Percentiles rank a stretch among this genome's conserved stretches.
These are phyloP conservation scores for Fusarium sp. DNA, from an alignment of 2,329 filamentous ascomycete genomes.

Conservation along the genomic window DNA sequence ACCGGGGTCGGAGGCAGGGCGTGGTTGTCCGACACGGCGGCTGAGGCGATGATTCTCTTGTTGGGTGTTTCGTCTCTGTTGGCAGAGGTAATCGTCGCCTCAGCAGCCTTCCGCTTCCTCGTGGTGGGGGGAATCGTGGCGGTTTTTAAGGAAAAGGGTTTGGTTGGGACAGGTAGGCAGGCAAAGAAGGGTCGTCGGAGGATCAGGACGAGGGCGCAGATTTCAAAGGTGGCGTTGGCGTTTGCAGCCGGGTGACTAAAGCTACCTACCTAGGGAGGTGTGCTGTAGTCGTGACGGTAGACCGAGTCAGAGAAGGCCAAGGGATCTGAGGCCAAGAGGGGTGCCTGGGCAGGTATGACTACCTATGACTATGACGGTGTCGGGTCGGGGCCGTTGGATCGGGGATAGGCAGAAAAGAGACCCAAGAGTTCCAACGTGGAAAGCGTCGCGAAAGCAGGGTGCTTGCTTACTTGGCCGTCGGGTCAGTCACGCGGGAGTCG, in stretches of 20 bases:
- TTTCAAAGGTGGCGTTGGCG: constrained; percentile 33
- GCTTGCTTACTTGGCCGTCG: constrained; percentile 2
- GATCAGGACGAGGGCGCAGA: constrained; percentile 23
- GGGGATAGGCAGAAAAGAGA: constrained; percentile 27
- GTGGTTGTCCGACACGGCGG: constrained; percentile 47
- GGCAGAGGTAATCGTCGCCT: constrained; percentile 65
- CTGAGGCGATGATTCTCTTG: constrained; percentile 66
- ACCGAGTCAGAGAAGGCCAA: constrained; percentile 27
- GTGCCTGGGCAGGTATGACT: constrained; percentile 24
- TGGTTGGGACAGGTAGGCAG: constrained; percentile 7
- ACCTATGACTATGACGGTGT: constrained; percentile 30
- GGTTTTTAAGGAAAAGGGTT: constrained; percentile 38
- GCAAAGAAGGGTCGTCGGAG: constrained; percentile 5
- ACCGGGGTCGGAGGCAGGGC: constrained; percentile 66
- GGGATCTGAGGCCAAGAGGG: constrained; percentile 8
- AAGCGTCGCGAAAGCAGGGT: neutral
- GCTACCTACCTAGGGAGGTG: neutral
- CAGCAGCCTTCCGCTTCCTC: constrained; percentile 70
- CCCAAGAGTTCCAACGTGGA: neutral
- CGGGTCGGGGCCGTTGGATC: constrained; percentile 26
- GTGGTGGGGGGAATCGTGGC: constrained; percentile 67
- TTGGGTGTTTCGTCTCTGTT: constrained; percentile 54
- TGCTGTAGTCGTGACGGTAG: constrained; percentile 28
- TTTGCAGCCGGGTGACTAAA: constrained; percentile 37
- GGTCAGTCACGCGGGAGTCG: neutral